phyloP scores from a whole-genome alignment of 129 eudicot genomes.

The Glebionis coronaria region DNA sequence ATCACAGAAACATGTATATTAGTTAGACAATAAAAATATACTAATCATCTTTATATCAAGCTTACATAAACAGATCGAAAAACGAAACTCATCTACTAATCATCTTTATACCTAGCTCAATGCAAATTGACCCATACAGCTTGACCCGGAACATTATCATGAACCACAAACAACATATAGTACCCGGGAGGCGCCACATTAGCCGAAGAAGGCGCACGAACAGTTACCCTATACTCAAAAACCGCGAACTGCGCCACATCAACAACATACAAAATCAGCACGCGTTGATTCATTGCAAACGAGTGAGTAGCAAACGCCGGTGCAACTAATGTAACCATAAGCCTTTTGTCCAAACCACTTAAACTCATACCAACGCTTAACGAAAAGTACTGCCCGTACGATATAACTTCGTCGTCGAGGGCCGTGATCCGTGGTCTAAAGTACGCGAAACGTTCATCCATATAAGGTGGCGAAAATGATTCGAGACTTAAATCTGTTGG shows the following conservation, averaged over 20 bases:
- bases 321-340: constrained; percentile 52
- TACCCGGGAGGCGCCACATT: constrained; percentile 88
- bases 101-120: constrained; percentile 12
- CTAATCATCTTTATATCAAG: constrained; percentile 5
- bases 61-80: constrained; percentile 4
- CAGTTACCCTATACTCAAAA: constrained; percentile 49
- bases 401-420: constrained; percentile 28
- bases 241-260: constrained; percentile 28
- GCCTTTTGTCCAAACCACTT: constrained; percentile 24
- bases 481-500: constrained; percentile 72
- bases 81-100: neutral
- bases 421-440: constrained; percentile 55
- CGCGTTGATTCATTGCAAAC: constrained; percentile 80
- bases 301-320: constrained; percentile 91
- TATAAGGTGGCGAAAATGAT: constrained; percentile 66
- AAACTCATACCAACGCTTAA: constrained; percentile 34
- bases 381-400: constrained; percentile 57
- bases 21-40: neutral
- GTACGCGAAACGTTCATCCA: constrained; percentile 31
- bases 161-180: constrained; percentile 88
- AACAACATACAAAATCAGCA: constrained; percentile 39
- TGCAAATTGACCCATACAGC: constrained; percentile 59
- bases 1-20: too few relatives aligned
- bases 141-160: constrained; percentile 62
- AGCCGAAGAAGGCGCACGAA: constrained; percentile 48